Evolutionary conservation across 2,329 filamentous ascomycete species (phyloP).

Genomic region (Fusarium oligoseptatum): DNA sequence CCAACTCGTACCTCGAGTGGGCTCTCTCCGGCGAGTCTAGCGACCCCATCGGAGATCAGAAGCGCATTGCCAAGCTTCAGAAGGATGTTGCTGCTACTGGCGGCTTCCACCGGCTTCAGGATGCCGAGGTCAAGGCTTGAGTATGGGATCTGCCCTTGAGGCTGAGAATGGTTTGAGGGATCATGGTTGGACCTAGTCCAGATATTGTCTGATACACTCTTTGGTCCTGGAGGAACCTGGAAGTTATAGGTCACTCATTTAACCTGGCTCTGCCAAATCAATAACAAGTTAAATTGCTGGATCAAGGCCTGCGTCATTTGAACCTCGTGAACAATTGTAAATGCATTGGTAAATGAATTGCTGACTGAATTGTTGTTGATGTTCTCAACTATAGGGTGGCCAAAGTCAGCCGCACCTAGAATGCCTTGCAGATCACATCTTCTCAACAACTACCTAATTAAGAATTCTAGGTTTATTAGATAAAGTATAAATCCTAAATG

Average conservation of each 20-base stretch:
- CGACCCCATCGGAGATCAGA: conserved; percentile 80
- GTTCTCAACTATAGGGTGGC: background rate
- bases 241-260: conserved; percentile 27
- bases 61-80: conserved; percentile 78
- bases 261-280: conserved; percentile 1
- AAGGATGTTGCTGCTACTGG: conserved; percentile 73
- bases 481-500: background rate
- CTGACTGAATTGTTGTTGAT: background rate
- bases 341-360: too few species aligned
- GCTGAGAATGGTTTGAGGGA: background rate
- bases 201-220: conserved; percentile 23
- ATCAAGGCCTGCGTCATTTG: background rate
- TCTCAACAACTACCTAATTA: background rate
- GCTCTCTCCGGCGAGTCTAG: conserved; percentile 71
- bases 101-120: conserved; percentile 69
- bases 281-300: conserved; percentile 19
- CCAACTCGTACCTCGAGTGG: conserved; percentile 79
- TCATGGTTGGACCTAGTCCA: conserved; percentile 16
- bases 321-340: background rate
- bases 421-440: background rate
- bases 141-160: background rate
- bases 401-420: background rate
- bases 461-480: background rate
- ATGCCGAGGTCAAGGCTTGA: conserved; percentile 36
- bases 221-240: conserved; percentile 15